Conservation (phyloP, 1,284 basidiomycete species). For the Austroboletus niveus region DNA sequence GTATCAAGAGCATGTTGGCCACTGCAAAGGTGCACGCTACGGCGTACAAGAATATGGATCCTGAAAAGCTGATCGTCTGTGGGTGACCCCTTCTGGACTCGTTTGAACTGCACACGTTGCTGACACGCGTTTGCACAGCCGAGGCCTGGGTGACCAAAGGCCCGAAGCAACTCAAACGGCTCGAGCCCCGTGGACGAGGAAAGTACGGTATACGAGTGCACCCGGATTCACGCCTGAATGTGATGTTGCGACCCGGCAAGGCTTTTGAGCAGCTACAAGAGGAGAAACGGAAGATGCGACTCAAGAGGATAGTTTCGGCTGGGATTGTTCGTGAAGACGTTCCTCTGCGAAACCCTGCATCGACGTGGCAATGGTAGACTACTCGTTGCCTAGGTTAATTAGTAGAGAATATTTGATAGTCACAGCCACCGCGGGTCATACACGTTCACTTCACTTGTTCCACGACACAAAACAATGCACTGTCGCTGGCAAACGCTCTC, state of each 20-base stretch:
- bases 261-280: slow-evolving; percentile 70
- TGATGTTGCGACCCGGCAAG: slow-evolving; percentile 83
- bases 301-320: slow-evolving; percentile 78
- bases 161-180: slow-evolving; percentile 54
- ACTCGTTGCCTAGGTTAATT: neutral
- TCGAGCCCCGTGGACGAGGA: slow-evolving; percentile 88
- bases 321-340: slow-evolving; percentile 76
- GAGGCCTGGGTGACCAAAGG: slow-evolving; percentile 96
- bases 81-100: slow-evolving; percentile 8
- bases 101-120: neutral
- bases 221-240: slow-evolving; percentile 74
- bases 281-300: slow-evolving; percentile 61
- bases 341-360: slow-evolving; percentile 72
- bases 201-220: slow-evolving; percentile 79
- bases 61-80: slow-evolving; percentile 82
- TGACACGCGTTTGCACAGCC: slow-evolving; percentile 43
- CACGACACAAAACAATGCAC: slow-evolving; percentile 34
- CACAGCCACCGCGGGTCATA: slow-evolving; percentile 12
- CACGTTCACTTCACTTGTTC: slow-evolving; percentile 6
- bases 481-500: slow-evolving; percentile 42
- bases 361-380: slow-evolving; percentile 81
- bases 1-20: slow-evolving; percentile 86
- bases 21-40: slow-evolving; percentile 86
- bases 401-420: slow-evolving; percentile 1
- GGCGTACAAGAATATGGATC: slow-evolving; percentile 74